Evolutionary conservation across 495 filamentous ascomycete genomes (phyloP).

Genomic region (Aspergillus haitiensis): DNA sequence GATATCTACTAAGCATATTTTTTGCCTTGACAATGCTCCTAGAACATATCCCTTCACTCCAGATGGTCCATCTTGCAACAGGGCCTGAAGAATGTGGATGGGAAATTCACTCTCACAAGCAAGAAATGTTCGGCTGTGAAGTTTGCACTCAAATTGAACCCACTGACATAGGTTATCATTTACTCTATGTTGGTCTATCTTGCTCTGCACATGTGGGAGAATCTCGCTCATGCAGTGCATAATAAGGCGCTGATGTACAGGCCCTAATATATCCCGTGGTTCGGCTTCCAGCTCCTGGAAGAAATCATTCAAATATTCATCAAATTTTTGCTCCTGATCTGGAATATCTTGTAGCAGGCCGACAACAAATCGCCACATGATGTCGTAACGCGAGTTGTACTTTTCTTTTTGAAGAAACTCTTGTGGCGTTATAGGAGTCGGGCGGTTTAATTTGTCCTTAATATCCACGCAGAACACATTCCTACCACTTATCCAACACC

Average conservation of each 20-base stretch:
- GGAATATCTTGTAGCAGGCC: conserved; percentile 33
- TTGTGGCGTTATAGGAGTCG: conserved; percentile 18
- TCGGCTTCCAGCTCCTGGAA: conserved; percentile 35
- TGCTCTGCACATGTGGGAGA: background rate
- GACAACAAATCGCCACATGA: conserved; percentile 46
- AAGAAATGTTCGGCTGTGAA: background rate
- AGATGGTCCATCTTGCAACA: background rate
- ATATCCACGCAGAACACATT: too few species aligned
- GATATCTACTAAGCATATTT: background rate
- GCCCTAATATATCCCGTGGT: conserved; percentile 40
- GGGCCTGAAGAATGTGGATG: background rate
- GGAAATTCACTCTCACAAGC: background rate
- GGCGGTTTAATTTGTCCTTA: too few species aligned
- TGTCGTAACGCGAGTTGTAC: conserved; percentile 40
- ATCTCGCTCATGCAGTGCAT: conserved; percentile 42
- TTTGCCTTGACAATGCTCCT: background rate
- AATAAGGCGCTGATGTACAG: conserved; percentile 39
- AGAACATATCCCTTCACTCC: background rate
- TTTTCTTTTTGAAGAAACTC: conserved; percentile 38
- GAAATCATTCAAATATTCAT: conserved; percentile 19
- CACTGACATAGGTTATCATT: background rate
- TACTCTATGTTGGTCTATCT: background rate
- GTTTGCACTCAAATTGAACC: background rate
- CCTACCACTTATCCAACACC: conserved; percentile 25
- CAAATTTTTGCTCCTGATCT: background rate